phyloP scores from a whole-genome alignment of 78 protist genomes.

The Anaeramoeba ignava region DNA sequence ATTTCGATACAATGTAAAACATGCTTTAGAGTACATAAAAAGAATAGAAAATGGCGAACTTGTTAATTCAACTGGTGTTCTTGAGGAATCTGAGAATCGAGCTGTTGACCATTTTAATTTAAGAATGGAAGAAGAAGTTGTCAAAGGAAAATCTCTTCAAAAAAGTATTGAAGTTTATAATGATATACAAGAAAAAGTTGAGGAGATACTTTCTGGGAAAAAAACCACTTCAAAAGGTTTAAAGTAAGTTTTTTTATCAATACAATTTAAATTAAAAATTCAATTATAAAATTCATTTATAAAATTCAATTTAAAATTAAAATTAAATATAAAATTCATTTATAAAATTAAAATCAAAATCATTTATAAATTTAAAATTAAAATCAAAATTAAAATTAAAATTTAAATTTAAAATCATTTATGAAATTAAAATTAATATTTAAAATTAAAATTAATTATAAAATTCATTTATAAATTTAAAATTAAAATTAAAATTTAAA shows the following conservation, averaged over 20 bases:
- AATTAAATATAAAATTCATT: too few relatives aligned
- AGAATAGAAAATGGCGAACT: slow-evolving; percentile 22
- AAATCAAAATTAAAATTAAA: slow-evolving; percentile 2
- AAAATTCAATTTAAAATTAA: too few relatives aligned
- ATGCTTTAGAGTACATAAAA: slow-evolving; percentile 1
- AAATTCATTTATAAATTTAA: too few relatives aligned
- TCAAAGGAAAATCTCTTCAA: not conserved
- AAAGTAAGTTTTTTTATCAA: slow-evolving; percentile 13
- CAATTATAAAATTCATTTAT: too few relatives aligned
- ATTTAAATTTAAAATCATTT: too few relatives aligned
- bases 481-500: too few relatives aligned
- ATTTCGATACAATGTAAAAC: too few relatives aligned
- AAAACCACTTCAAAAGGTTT: slow-evolving; percentile 14
- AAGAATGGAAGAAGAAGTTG: slow-evolving; percentile 6
- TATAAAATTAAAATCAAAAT: too few relatives aligned
- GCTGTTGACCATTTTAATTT: slow-evolving; percentile 41
- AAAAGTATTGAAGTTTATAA: not conserved
- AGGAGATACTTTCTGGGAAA: not conserved
- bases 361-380: too few relatives aligned
- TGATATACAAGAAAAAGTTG: not conserved
- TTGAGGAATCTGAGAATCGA: slow-evolving; percentile 26
- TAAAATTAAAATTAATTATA: too few relatives aligned
- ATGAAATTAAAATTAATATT: too few relatives aligned
- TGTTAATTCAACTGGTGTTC: slow-evolving; percentile 10
- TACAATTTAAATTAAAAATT: slow-evolving; percentile 17